Evolutionary conservation across 257 asterid genomes (phyloP).

Genomic region (Voacanga thouarsii): DNA sequence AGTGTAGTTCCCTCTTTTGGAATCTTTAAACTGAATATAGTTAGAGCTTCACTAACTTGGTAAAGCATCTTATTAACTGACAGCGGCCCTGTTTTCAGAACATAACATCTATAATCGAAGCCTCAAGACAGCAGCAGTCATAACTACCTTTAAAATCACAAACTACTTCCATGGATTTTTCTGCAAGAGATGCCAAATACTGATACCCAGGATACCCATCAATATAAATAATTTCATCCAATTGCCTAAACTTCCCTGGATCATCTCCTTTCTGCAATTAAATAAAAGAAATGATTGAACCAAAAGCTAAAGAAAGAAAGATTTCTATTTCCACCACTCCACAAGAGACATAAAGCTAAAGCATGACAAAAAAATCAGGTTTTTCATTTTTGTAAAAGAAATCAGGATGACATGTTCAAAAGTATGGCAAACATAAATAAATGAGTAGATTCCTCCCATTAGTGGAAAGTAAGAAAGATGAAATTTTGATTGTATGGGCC

Average conservation of each 20-base stretch:
- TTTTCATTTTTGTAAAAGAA: neutral
- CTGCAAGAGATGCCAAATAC: constrained; percentile 58
- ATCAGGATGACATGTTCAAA: neutral
- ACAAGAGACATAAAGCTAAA: neutral
- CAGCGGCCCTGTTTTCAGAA: neutral
- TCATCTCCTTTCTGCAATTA: constrained; percentile 70
- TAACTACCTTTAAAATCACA: constrained; percentile 85
- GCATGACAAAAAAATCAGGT: neutral
- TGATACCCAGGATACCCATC: constrained; percentile 75
- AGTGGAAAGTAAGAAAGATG: neutral
- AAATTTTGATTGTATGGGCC: neutral
- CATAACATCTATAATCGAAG: neutral
- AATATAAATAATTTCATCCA: constrained; percentile 75
- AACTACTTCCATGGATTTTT: constrained; percentile 74
- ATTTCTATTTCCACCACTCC: neutral
- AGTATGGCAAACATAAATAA: neutral
- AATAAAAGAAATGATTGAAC: neutral
- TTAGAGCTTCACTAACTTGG: neutral
- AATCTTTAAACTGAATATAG: neutral
- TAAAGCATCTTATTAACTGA: neutral
- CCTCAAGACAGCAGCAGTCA: neutral
- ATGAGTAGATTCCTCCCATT: neutral
- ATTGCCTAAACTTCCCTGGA: constrained; percentile 90
- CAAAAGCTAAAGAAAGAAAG: neutral
- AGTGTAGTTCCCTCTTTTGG: neutral